These are phyloP conservation scores for Blastobotrys aristatus DNA, from an alignment of 1,139 yeast genomes.

Conservation along the genomic window DNA sequence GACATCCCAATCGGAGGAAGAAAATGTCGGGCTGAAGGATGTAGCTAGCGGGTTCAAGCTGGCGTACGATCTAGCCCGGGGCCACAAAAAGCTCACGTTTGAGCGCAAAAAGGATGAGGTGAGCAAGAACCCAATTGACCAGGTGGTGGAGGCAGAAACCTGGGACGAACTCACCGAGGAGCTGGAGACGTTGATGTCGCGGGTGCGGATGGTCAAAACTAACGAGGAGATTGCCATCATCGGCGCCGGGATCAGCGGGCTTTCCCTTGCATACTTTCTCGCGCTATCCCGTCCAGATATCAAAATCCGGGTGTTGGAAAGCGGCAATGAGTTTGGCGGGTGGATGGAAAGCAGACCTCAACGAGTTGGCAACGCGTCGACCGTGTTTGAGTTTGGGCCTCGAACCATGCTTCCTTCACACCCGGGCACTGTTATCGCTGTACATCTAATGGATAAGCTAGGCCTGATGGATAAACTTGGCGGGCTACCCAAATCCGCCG, in stretches of 20 bases:
- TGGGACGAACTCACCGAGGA: conserved; percentile 24
- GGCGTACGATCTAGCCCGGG: conserved; percentile 8
- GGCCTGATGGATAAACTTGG: conserved; percentile 40
- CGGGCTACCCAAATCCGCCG: conserved; percentile 46
- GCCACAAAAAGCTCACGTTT: conserved; percentile 9
- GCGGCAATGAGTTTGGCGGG: conserved; percentile 59
- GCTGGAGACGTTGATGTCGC: conserved; percentile 27
- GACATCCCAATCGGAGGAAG: not conserved
- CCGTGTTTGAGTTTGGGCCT: conserved; percentile 39
- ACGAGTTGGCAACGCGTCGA: conserved; percentile 13
- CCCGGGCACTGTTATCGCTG: conserved; percentile 32
- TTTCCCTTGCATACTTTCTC: conserved; percentile 71
- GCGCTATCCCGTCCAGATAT: conserved; percentile 60
- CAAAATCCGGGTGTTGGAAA: conserved; percentile 57
- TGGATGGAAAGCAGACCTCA: conserved; percentile 53
- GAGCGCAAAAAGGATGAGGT: not conserved
- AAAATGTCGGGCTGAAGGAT: conserved; percentile 5
- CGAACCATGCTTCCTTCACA: conserved; percentile 39
- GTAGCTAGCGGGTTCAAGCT: conserved; percentile 12
- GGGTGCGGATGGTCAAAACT: conserved; percentile 27
- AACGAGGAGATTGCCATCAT: conserved; percentile 40
- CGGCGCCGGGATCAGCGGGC: conserved; percentile 88
- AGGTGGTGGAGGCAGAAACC: conserved; percentile 14
- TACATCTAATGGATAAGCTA: conserved; percentile 40
- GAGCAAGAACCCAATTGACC: conserved; percentile 13